Percentiles rank a stretch among this genome's conserved stretches.
Conservation (phyloP, 768 basidiomycete species). For the Crepidotus variabilis region DNA sequence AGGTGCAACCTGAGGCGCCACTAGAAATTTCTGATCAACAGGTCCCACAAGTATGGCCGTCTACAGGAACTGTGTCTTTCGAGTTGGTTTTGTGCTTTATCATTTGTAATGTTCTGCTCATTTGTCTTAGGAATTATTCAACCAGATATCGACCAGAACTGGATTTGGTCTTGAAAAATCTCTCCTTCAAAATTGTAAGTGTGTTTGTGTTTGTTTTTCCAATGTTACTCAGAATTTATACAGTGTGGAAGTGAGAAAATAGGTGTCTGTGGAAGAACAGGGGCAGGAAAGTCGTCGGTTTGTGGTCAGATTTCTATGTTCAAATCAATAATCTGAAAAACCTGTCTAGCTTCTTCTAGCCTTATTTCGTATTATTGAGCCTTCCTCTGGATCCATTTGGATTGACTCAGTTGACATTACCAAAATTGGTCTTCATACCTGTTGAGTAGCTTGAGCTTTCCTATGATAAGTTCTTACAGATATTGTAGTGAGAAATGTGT, state of each 20-base stretch:
- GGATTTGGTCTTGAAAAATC: constrained; percentile 73
- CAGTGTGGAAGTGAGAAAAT: constrained; percentile 80
- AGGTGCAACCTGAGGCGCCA: constrained; percentile 71
- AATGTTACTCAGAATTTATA: constrained; percentile 1
- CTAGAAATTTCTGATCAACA: constrained; percentile 59
- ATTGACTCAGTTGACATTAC: constrained; percentile 79
- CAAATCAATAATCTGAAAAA: constrained; percentile 14
- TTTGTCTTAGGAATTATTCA: constrained; percentile 53
- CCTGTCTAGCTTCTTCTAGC: constrained; percentile 65
- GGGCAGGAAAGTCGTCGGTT: constrained; percentile 75
- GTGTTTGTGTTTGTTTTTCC: background rate
- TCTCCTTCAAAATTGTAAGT: constrained; percentile 66
- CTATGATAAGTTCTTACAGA: no score
- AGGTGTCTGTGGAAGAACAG: constrained; percentile 86
- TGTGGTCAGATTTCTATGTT: constrained; percentile 12
- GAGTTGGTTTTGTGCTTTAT: constrained; percentile 34
- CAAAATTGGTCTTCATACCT: constrained; percentile 69
- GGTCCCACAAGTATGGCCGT: constrained; percentile 65
- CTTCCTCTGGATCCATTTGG: constrained; percentile 57
- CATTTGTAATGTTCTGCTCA: background rate
- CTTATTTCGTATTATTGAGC: constrained; percentile 76
- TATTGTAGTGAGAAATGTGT: constrained; percentile 75
- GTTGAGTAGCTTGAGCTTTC: no score
- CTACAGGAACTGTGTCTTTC: constrained; percentile 70
- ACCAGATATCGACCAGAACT: constrained; percentile 78